Base-by-base conservation (phyloP, 2,329 filamentous ascomycete species). In the Elsinoe necatrix region DNA sequence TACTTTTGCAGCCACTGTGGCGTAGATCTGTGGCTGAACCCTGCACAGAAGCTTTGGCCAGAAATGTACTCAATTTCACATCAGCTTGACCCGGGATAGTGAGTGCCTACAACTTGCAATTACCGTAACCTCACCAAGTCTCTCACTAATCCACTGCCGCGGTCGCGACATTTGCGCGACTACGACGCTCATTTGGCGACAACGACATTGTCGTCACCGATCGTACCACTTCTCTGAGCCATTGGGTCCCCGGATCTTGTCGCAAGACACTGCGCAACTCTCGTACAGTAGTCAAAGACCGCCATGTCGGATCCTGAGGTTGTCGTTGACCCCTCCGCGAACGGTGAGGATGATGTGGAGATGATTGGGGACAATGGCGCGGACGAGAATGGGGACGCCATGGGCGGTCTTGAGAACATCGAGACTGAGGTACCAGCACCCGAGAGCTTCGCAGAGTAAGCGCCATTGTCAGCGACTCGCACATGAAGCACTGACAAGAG, bases 381-480 rank as follows among this genome's bases (percentile, higher is more conserved):
- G 8, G 55, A 37, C 6, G 58, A 62, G n/a, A 50, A 61, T 50
- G 60, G 63, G 14, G 69, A 68, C 20, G 65, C 66, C 16, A 61
- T 66, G 8, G 68, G 66, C 11, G 67, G 67, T n/a, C 63, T 76
- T 43, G 68, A 73, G 27, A 69, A 74, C 51, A 69, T 75, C 42
- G 73, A 76, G 66, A 69, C 72, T 1, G 72, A 63, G 6, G 51
- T 68, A 9, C 64, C 71, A 1, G 71, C 70, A 62, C 66, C 71
- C 47, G 66, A 69, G 25, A 71, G 72, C 18, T 77, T 77, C 63
- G 64, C 75, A 39, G 75, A 77, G 74, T 77, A 63, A 62, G 72
- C 63, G 12, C 20, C 20, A 16, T 9, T 8, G 14, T 27, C n/a
- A 0, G 6, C 18, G 18, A 23, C 37, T 21, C 43, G 7, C 5